Evolutionary conservation across 2,329 filamentous ascomycete species (phyloP), one percentile per base, ranked within the genome.

Genomic region (Ceratocystis huliohia): DNA sequence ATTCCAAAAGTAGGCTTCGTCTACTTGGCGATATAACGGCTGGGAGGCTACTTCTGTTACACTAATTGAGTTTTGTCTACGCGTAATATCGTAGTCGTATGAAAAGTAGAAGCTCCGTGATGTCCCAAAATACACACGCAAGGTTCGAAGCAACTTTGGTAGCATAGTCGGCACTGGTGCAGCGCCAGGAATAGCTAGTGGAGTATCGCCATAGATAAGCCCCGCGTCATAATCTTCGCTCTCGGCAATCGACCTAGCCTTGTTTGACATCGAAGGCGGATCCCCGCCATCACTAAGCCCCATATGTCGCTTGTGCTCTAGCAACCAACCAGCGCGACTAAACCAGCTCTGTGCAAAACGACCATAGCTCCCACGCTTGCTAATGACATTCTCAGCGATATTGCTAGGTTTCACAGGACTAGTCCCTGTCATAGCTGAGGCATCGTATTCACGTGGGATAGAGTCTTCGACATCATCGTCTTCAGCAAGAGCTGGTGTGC

Each of bases 291-390:
- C 75, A 70, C 84, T 88, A 74, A 92, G 78, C 4, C 88, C 89
- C 72, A 91, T 82, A 62, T 83, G 83, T 30, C 87, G 81, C 71
- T 85, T 84, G 70, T 85, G 85, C 68, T 89, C 87, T 68, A 85
- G 78, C 64, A 85, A 87, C 88, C 91, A 93, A 0, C 89, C 91
- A 69, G 85, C 88, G 69, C 84, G 86, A 56, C 90, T 94, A 73
- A 97, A 94, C 94, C 94, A 99, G 68, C 87, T 86, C 69, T 91
- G 84, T 0, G 93, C 90, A 74, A 97, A 96, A 46, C 89, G 82
- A 3, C 92, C 93, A 74, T 96, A 97, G 69, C 86, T 86, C 0
- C 92, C 91, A 71, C 85, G 88, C 67, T 84, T 86, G 46, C 86
- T 84, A 65, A 96, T 93, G 1, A 97, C 92, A 77, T 97, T 89